Evolutionary conservation across 2,329 filamentous ascomycete genomes (phyloP).

Genomic region (Gyromitra esculenta): DNA sequence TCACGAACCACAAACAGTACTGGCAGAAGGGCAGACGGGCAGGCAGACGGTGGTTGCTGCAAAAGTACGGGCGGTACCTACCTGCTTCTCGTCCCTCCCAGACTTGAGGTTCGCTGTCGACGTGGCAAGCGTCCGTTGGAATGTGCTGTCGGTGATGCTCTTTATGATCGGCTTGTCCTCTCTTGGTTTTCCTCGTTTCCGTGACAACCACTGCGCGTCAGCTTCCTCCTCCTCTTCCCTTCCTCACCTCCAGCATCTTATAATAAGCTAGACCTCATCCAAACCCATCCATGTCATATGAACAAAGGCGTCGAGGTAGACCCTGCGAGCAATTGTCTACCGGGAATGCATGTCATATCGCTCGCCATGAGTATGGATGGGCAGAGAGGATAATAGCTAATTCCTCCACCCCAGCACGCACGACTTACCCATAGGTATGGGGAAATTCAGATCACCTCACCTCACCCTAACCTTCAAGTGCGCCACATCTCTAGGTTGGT

Average conservation of each 20-base stretch:
- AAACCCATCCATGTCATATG: slow-evolving; percentile 34
- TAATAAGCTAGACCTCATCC: slow-evolving; percentile 27
- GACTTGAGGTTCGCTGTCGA: slow-evolving; percentile 48
- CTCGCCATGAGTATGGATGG: slow-evolving; percentile 16
- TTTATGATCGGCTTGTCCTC: slow-evolving; percentile 44
- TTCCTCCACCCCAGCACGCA: slow-evolving; percentile 7
- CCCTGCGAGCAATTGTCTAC: slow-evolving; percentile 22
- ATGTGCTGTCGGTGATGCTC: slow-evolving; percentile 47
- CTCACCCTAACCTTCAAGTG: slow-evolving; percentile 15
- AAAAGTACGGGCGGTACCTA: slow-evolving; percentile 33
- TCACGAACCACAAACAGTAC: slow-evolving; percentile 22
- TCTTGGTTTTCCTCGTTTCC: slow-evolving; percentile 39
- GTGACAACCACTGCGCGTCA: slow-evolving; percentile 48
- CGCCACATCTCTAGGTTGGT: slow-evolving; percentile 37
- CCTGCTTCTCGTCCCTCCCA: slow-evolving; percentile 22
- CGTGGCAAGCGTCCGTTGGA: slow-evolving; percentile 55
- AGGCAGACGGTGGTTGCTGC: slow-evolving; percentile 6
- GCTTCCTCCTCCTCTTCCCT: slow-evolving; percentile 5
- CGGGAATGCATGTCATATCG: slow-evolving; percentile 15
- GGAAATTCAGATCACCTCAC: slow-evolving; percentile 10
- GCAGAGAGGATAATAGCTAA: slow-evolving; percentile 12
- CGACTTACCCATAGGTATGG: slow-evolving; percentile 7
- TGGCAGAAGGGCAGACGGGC: background rate
- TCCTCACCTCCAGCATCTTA: slow-evolving; percentile 18
- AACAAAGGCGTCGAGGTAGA: slow-evolving; percentile 23